Conservation (phyloP, 108 stramenopile species). For the Bacterosira constricta region DNA sequence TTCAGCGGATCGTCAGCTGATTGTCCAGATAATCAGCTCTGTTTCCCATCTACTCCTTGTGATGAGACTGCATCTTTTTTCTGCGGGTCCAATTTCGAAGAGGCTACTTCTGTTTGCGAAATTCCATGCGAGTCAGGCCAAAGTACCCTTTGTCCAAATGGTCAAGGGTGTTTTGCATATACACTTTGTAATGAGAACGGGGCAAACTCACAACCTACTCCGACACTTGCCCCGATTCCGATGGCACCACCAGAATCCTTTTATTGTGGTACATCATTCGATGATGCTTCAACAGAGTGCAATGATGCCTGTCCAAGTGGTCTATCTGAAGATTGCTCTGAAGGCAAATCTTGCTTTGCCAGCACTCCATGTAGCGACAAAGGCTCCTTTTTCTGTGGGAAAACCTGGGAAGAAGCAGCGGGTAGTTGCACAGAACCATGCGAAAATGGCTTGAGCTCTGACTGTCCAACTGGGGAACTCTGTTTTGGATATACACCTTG, state of each 20-base stretch:
- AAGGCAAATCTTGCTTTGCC: slow-evolving; percentile 69
- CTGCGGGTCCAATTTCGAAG: slow-evolving; percentile 46
- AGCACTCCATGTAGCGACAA: slow-evolving; percentile 71
- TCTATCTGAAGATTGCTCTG: slow-evolving; percentile 62
- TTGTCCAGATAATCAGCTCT: slow-evolving; percentile 41
- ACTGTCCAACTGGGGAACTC: slow-evolving; percentile 22
- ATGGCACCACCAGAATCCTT: slow-evolving; percentile 46
- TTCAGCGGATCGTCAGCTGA: slow-evolving; percentile 46
- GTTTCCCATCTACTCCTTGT: slow-evolving; percentile 53
- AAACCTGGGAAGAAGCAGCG: slow-evolving; percentile 46
- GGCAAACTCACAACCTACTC: slow-evolving; percentile 38
- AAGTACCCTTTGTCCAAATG: slow-evolving; percentile 36
- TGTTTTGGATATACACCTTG: slow-evolving; percentile 55
- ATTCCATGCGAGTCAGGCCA: slow-evolving; percentile 44
- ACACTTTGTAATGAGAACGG: slow-evolving; percentile 64
- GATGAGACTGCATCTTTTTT: slow-evolving; percentile 50
- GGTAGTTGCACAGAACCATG: slow-evolving; percentile 40
- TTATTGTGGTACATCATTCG: slow-evolving; percentile 41
- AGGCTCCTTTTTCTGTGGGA: slow-evolving; percentile 48
- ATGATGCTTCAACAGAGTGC: slow-evolving; percentile 57
- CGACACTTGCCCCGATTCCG: slow-evolving; percentile 41
- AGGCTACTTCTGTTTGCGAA: slow-evolving; percentile 31
- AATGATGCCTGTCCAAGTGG: slow-evolving; percentile 66
- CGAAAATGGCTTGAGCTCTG: slow-evolving; percentile 29
- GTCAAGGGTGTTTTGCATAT: slow-evolving; percentile 52